Base-by-base conservation (phyloP, 176 grass and related monocot genomes). In the Phragmites australis region DNA sequence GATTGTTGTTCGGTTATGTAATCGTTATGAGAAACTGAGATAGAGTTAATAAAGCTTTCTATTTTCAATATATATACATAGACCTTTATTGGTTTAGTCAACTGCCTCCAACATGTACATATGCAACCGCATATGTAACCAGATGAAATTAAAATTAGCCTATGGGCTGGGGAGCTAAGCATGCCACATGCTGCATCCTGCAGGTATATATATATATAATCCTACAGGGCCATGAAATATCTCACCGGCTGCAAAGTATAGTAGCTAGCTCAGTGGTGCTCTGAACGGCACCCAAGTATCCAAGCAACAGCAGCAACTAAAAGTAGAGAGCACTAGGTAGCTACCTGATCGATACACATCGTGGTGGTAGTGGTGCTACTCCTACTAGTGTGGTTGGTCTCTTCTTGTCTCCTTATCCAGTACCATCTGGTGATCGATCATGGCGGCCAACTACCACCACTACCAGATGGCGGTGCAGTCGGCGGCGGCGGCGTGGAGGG, bases 361-460 rank as follows among this genome's bases (percentile, higher is more conserved):
- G 14, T 62, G 29, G 59, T 8, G n/a, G 52, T 22, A 11, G 27
- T 34, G 2, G 30, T 64, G 6, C 2, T 34, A 16, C 15, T 65
- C 6, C 34, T 16, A 43, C 8, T 14, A 17, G 8, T 64, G 5
- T 52, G 6, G 64, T 6, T 43, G 40, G 40, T 68, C 10, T 68
- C 10, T n/a, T 37, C 16, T 34, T 37, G 48, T 53, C 48, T 74
- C 21, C 19, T 74, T 53, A 74, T 74, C 70, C 70, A 32, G n/a
- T 53, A n/a, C n/a, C n/a, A n/a, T n/a, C n/a, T 22, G 26, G 14
- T n/a, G 44, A 31, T 10, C 48, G 70, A 56, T 41, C 51, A 75
- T 79, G 77, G 77, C 77, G 77, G 77, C 77, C 54, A 85, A 89
- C 70, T 81, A 85, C 87, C 76, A 79, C 42, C 76, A 61, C 76